A percentile compares a stretch with the other conserved stretches of the same genome.
These are phyloP conservation scores for Angophora floribunda DNA, from an alignment of 345 rosid species.

Conservation along the genomic window DNA sequence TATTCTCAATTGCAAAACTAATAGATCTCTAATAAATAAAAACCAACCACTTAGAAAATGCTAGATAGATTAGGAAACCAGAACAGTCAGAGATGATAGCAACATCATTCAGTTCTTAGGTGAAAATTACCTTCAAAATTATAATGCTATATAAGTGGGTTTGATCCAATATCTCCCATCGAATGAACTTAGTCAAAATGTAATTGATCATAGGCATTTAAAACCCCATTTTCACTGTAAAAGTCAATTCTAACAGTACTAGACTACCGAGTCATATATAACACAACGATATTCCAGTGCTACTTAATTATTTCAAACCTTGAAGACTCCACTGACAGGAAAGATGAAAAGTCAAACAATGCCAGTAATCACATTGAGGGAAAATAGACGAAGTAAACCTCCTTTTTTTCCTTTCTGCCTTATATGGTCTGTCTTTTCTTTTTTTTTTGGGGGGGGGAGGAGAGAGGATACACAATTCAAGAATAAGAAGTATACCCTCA, in stretches of 20 bases:
- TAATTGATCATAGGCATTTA: neutral
- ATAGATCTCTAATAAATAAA: neutral
- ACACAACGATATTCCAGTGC: neutral
- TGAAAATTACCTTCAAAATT: neutral
- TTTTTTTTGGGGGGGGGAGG: neutral
- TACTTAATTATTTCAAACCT: neutral
- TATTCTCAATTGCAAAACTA: neutral
- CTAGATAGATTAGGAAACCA: neutral
- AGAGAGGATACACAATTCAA: neutral
- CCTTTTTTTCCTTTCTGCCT: neutral
- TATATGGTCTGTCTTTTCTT: neutral
- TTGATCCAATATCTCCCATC: neutral
- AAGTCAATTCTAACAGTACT: neutral
- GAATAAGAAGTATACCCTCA: constrained; percentile 3
- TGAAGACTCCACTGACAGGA: neutral
- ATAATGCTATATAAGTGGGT: neutral
- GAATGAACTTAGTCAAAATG: neutral
- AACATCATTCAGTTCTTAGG: neutral
- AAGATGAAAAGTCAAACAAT: neutral
- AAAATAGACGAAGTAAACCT: neutral
- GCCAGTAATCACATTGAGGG: neutral
- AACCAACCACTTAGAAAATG: neutral
- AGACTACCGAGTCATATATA: neutral
- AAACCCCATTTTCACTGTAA: neutral
- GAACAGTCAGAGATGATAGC: neutral